Evolutionary conservation across 1,284 basidiomycete species (phyloP).

Genomic region (Cutaneotrichosporon sp.): DNA sequence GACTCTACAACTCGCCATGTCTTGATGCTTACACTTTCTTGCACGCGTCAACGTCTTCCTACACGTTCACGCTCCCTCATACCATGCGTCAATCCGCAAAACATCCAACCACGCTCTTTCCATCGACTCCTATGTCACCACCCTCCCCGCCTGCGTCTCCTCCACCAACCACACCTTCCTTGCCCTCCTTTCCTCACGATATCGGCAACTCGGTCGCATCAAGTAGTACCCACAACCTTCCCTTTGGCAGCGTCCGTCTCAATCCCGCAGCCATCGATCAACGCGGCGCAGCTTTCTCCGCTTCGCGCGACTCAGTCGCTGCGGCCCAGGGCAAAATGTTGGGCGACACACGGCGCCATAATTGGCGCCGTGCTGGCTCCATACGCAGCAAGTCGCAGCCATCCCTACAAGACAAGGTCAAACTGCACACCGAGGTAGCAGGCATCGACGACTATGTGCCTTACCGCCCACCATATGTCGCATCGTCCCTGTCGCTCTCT

Average conservation of each 20-base stretch:
- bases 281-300: constrained; percentile 3
- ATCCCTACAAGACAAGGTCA: constrained; percentile 3
- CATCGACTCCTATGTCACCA: not conserved
- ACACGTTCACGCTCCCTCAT: not conserved
- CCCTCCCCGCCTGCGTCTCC: constrained; percentile 4
- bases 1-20: constrained; percentile 1
- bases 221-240: constrained; percentile 2
- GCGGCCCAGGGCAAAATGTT: constrained; percentile 3
- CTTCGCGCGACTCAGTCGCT: constrained; percentile 11
- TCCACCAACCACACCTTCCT: constrained; percentile 4
- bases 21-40: constrained; percentile 5
- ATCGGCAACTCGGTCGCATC: not conserved
- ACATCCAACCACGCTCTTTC: constrained; percentile 1
- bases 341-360: not conserved
- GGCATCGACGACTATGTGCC: constrained; percentile 23
- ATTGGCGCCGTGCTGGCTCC: constrained; percentile 5
- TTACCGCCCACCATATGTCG: constrained; percentile 23
- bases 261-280: not conserved
- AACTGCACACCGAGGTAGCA: not conserved
- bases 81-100: not conserved
- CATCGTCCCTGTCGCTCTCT: constrained; percentile 8
- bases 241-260: constrained; percentile 11
- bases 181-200: not conserved
- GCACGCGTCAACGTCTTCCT: not conserved
- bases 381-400: constrained; percentile 11